phyloP scores from a whole-genome alignment of 306 rosid species.

The Vigna angularis region DNA sequence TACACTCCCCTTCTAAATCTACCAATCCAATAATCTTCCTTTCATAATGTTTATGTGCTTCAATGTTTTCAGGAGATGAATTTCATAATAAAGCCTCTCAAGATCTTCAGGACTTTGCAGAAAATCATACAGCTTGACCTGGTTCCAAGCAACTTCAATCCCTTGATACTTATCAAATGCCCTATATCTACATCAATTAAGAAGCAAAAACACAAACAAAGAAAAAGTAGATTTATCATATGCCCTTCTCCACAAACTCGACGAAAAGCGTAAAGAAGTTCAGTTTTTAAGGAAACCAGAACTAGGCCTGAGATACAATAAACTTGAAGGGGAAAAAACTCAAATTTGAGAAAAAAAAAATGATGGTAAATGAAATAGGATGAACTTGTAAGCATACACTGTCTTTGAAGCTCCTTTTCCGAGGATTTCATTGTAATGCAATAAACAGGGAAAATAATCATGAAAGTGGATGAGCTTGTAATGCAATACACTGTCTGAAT shows the following conservation, averaged over 20 bases:
- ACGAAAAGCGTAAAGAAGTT: conserved; percentile 32
- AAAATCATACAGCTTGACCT: conserved; percentile 90
- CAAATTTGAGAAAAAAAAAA: conserved; percentile 1
- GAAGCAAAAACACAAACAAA: neutral
- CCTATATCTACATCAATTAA: conserved; percentile 70
- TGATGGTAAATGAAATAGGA: conserved; percentile 10
- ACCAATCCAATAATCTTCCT: neutral
- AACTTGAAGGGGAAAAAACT: neutral
- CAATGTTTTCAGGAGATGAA: conserved; percentile 90
- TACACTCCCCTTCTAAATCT: no score
- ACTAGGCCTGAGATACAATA: conserved; percentile 31
- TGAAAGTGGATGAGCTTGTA: conserved; percentile 10
- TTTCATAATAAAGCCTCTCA: conserved; percentile 95
- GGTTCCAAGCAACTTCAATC: conserved; percentile 99
- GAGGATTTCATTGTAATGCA: conserved; percentile 94
- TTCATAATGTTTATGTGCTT: conserved; percentile 94
- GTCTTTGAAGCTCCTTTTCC: conserved; percentile 99
- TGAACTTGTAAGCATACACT: conserved; percentile 67
- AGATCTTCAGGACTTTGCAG: conserved; percentile 96
- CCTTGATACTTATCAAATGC: conserved; percentile 99
- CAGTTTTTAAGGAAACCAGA: conserved; percentile 48
- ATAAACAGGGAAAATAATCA: conserved; percentile 43
- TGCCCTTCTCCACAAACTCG: conserved; percentile 41
- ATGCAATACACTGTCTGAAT: conserved; percentile 59
- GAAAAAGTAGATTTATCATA: conserved; percentile 33